Evolutionary conservation across 1,139 yeast species (phyloP), one percentile per base, ranked within the genome.

Genomic region (Nakaseomyces bracarensis): DNA sequence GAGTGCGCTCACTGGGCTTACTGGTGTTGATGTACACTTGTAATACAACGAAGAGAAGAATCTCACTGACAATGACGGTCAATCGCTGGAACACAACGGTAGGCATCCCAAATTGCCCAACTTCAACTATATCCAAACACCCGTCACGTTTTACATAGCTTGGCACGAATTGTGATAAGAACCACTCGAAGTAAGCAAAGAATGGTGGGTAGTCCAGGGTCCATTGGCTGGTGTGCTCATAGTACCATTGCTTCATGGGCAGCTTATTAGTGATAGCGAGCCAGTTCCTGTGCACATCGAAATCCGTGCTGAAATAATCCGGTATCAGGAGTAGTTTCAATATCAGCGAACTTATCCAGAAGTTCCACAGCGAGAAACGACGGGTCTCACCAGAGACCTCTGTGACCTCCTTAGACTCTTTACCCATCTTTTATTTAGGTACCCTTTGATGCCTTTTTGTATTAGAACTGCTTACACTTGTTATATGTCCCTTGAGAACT

Each of bases 241-340:
- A 61, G 58, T 91, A 91, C 99, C 99, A 91, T 44, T 82, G 61
- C 10, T 66, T 66, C 13, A 89, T 43, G 0, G 97, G 97, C 27
- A 89, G 64, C n/a, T 72, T 72, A 53, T 78, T 67, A 2, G 98
- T 91, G 38, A 91, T 80, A 0, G 98, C 95, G 34, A 91, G 71
- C 98, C 98, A 91, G 60, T 91, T 91, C 46, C 98, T 70, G 62
- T 91, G 98, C 13, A 93, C 98, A 58, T 91, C 98, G 55, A 93
- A 91, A 60, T 93, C 98, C 0, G 98, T 91, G 45, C 65, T 60
- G 38, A 43, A 58, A 40, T 60, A 60, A 27, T 55, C 65, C 10
- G 64, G 63, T 36, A 59, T 50, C 23, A 60, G 43, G 30, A 81
- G 65, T 13, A 77, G 61, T 50, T 81, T 81, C 36, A 80, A 61